Evolutionary conservation across 1,284 basidiomycete genomes (phyloP).

Genomic region (Trametes versicolor): DNA sequence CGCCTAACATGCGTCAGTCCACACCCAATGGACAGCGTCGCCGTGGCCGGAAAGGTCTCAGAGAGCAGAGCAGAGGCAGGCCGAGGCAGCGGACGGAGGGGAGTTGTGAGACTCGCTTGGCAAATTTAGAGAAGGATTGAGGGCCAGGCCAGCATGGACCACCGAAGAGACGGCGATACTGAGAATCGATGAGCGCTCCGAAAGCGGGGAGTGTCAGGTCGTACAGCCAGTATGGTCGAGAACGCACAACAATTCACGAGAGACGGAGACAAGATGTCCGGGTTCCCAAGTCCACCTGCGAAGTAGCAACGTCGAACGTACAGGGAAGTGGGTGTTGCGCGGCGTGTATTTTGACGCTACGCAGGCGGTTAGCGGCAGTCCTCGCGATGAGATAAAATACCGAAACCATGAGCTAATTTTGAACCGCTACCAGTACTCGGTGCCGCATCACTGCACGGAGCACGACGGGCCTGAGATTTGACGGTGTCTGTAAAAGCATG

Average conservation of each 20-base stretch:
- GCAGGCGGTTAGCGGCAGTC: no score
- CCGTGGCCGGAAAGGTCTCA: slow-evolving; percentile 37
- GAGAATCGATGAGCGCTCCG: slow-evolving; percentile 8
- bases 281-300: no score
- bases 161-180: slow-evolving; percentile 43
- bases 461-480: background rate
- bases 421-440: background rate
- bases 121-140: slow-evolving; percentile 46
- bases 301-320: no score
- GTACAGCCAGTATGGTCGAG: background rate
- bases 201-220: slow-evolving; percentile 9
- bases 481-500: background rate
- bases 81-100: slow-evolving; percentile 50
- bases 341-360: no score
- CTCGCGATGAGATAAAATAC: background rate
- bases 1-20: slow-evolving; percentile 39
- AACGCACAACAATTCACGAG: slow-evolving; percentile 11
- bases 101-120: slow-evolving; percentile 49
- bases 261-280: slow-evolving; percentile 6
- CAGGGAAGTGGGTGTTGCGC: no score
- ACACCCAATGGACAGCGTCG: slow-evolving; percentile 43
- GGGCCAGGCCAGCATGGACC: slow-evolving; percentile 54
- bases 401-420: background rate
- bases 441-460: background rate
- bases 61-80: slow-evolving; percentile 48